Base-by-base conservation (phyloP, 768 basidiomycete genomes). In the Kwoniella pini region DNA sequence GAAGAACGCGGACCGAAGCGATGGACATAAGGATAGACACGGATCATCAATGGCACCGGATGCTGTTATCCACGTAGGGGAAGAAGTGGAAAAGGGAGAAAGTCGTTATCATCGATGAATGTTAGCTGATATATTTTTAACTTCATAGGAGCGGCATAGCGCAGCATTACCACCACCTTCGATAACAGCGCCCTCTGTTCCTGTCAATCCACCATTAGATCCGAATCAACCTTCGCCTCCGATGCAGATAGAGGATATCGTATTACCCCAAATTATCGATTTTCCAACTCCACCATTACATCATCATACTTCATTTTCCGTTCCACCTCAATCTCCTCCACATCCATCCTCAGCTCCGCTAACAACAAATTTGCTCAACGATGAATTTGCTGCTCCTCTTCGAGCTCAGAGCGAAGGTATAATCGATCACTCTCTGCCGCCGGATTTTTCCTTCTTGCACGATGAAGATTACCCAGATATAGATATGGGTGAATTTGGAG, bases 281-380 rank as follows among this genome's bases (percentile, higher is more conserved):
- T 66, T 57, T 40, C 45, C 65, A 11, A 54, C 64, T 1, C 64
- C 64, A 5, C 48, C 54, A 11, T 30, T 55, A 15, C 55, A 30
- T 24, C 55, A 38, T 26, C 58, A 50, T 24, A 24, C 19, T 21
- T 56, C 51, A 13, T 54, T 45, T 15, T 60, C 63, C 1, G 65
- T 68, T 1, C 72, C 72, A 3, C 70, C 65, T 1, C 65, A 38
- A 30, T 43, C 72, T 9, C 62, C 64, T 10, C 45, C 22, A 28
- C 63, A 62, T 33, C 42, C 52, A 2, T 45, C 58, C 40, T 66
- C 57, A 10, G 38, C 62, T 15, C 45, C 43, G 11, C 17, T 57
- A 17, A 24, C 45, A 17, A n/a, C 55, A 11, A 22, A 28, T 1
- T 39, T 44, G n/a, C 33, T 57, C 44, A 30, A 46, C 17, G 44